Evolutionary conservation across 164 flowering plant species (phyloP).

Genomic region (Macadamia integrifolia): DNA sequence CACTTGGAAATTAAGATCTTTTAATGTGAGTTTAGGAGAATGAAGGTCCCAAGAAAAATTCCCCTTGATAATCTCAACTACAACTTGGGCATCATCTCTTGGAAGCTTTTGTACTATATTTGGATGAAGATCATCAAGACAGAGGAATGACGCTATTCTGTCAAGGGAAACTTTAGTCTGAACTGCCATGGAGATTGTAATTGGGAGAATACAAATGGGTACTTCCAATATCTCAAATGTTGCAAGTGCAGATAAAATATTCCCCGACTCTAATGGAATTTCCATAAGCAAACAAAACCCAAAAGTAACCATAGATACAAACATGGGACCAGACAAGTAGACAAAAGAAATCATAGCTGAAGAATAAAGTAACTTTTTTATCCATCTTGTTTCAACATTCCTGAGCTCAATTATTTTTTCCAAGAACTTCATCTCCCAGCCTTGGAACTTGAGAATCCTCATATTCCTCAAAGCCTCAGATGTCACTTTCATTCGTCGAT

Average conservation of each 20-base stretch:
- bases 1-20: slow-evolving; percentile 34
- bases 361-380: too few relatives aligned
- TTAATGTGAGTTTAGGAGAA: slow-evolving; percentile 28
- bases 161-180: slow-evolving; percentile 22
- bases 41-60: slow-evolving; percentile 23
- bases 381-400: too few relatives aligned
- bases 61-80: slow-evolving; percentile 55
- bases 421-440: too few relatives aligned
- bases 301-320: too few relatives aligned
- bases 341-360: too few relatives aligned
- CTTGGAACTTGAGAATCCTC: slow-evolving; percentile 65
- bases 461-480: slow-evolving; percentile 35
- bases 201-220: slow-evolving; percentile 22
- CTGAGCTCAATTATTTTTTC: too few relatives aligned
- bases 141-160: slow-evolving; percentile 44
- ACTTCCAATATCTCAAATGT: slow-evolving; percentile 36
- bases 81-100: slow-evolving; percentile 31
- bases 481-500: too few relatives aligned
- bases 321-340: too few relatives aligned
- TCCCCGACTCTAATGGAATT: too few relatives aligned
- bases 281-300: too few relatives aligned
- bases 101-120: slow-evolving; percentile 47
- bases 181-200: slow-evolving; percentile 63
- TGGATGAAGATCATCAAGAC: slow-evolving; percentile 45
- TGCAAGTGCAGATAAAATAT: too few relatives aligned